Base-by-base conservation (phyloP, 495 filamentous ascomycete genomes). In the Hypoxylon trugodes region DNA sequence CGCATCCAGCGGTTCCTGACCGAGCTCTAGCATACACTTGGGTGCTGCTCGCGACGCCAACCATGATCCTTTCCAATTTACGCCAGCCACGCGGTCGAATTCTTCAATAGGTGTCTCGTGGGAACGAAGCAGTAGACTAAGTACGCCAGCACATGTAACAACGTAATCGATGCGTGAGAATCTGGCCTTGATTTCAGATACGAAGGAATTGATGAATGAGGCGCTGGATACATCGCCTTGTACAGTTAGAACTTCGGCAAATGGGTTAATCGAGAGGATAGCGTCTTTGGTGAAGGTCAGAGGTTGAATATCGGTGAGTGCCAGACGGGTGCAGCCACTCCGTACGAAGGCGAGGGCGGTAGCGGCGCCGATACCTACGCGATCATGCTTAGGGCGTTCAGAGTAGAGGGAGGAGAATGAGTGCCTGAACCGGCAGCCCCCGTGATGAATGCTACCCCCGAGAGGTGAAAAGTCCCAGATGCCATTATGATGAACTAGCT, bases 11-110 rank as follows among this genome's bases (percentile, higher is more conserved):
- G 76, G 73, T 16, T 79, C 75, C 46, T 86, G 83, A n/a, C n/a
- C n/a, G n/a, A n/a, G n/a, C 46, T 46, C 59, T 13, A 79, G n/a
- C 82, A 85, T 84, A 24, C 76, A 73, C 18, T 49, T 70, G 16
- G 85, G 59, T 55, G 78, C 76, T 10, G 78, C 79, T 2, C 81
- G 73, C 4, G 81, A 82, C 7, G 69, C 77, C 1, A 86, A 66
- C 81, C 82, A 86, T 10, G 73, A 73, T 1, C 81, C 82, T 7
- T 78, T 73, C 53, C 83, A 84, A 59, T 86, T 85, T 63, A 83
- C 74, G 24, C 70, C 74, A 56, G 80, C 83, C 18, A 85, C 76
- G 0, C 72, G 72, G 53, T 86, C 81, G 47, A 82, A 85, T 21
- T 75, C 70, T 6, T 69, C 74, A 1, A 30, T 2, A 12, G 58